Conservation (phyloP, 164 flowering plant species). For the Nymphaea thermarum region DNA sequence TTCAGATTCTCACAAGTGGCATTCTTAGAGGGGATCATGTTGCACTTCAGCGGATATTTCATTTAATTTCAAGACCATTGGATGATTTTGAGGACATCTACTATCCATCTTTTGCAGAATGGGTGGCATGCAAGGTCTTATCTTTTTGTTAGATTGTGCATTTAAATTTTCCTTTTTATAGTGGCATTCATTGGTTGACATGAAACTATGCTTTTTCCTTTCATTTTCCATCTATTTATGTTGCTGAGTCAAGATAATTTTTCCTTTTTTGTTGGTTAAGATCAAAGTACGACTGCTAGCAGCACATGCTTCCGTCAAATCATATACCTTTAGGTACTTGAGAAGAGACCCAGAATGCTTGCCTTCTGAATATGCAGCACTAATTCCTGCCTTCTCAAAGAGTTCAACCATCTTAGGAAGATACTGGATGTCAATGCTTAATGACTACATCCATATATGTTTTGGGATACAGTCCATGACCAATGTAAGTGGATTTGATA, state of each 20-base stretch:
- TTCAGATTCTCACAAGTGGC: slow-evolving; percentile 84
- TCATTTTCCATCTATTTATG: no score
- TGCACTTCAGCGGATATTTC: slow-evolving; percentile 80
- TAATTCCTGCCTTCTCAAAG: slow-evolving; percentile 69
- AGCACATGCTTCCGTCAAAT: slow-evolving; percentile 96
- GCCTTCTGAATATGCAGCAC: slow-evolving; percentile 57
- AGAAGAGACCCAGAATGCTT: slow-evolving; percentile 32
- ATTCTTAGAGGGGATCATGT: slow-evolving; percentile 76
- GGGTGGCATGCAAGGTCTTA: slow-evolving; percentile 95
- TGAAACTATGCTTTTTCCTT: no score
- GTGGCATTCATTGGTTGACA: no score
- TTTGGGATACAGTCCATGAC: slow-evolving; percentile 36
- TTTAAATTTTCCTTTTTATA: no score
- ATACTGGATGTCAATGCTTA: slow-evolving; percentile 63
- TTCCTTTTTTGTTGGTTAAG: slow-evolving; percentile 13
- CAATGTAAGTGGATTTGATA: slow-evolving; percentile 37
- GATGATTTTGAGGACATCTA: slow-evolving; percentile 72
- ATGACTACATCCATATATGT: slow-evolving; percentile 55
- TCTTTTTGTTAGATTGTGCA: neutral
- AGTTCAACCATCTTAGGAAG: slow-evolving; percentile 61
- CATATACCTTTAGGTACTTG: slow-evolving; percentile 67
- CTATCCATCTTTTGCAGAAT: slow-evolving; percentile 98
- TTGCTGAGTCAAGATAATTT: no score
- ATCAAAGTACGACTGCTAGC: slow-evolving; percentile 82
- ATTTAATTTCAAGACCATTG: slow-evolving; percentile 75